Evolutionary conservation across 371 early-diverging fungal genomes (phyloP).

Genomic region (Conidiobolus incongruus): DNA sequence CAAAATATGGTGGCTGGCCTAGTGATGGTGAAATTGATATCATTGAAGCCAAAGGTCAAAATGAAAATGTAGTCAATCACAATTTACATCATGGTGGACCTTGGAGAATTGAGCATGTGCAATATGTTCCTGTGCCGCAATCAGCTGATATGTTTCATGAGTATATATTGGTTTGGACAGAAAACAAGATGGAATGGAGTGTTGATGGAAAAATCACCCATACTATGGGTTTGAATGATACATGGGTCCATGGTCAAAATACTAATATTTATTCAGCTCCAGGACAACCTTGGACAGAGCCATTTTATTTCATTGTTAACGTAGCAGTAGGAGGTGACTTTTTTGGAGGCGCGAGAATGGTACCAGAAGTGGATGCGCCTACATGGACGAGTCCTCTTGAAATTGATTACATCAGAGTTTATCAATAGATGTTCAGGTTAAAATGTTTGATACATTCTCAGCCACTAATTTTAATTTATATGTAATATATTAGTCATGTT

Average conservation of each 20-base stretch:
- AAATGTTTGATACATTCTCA: too few species aligned
- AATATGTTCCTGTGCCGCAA: slow-evolving; percentile 8
- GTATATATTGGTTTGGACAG: slow-evolving; percentile 33
- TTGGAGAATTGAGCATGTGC: background rate
- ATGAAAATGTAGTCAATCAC: background rate
- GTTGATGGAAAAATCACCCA: slow-evolving; percentile 28
- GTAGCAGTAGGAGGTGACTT: slow-evolving; percentile 48
- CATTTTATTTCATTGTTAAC: slow-evolving; percentile 34
- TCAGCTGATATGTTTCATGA: slow-evolving; percentile 18
- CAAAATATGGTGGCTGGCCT: slow-evolving; percentile 44
- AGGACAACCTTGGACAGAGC: slow-evolving; percentile 32
- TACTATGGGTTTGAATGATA: slow-evolving; percentile 22
- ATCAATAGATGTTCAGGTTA: too few species aligned
- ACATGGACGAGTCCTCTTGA: too few species aligned
- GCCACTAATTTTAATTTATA: too few species aligned
- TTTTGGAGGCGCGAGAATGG: too few species aligned
- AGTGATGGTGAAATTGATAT: slow-evolving; percentile 23
- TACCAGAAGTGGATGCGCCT: too few species aligned
- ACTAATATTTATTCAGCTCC: too few species aligned
- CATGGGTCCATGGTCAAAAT: slow-evolving; percentile 20
- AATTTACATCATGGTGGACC: slow-evolving; percentile 1
- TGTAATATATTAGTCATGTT: too few species aligned
- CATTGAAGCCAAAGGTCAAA: background rate
- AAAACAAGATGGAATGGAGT: slow-evolving; percentile 25
- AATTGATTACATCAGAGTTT: too few species aligned